A percentile compares a stretch with the other conserved stretches of the same genome.
Conservation (phyloP, 2,329 filamentous ascomycete species). For the Trichoderma semiorbis region DNA sequence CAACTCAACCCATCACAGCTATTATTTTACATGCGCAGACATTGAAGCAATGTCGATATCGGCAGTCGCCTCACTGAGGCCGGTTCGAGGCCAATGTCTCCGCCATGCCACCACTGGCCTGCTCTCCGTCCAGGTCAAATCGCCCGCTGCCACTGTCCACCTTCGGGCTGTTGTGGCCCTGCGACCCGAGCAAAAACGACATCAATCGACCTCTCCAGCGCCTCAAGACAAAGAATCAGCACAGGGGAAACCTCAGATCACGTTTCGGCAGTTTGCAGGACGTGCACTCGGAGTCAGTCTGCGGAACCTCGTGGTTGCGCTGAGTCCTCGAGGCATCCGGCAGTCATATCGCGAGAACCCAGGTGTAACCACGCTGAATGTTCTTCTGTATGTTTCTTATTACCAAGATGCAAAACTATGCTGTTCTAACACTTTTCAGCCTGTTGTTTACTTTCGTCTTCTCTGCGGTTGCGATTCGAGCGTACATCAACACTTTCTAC, state of each 20-base stretch:
- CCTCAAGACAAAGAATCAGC: conserved; percentile 21
- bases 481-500: conserved; percentile 56
- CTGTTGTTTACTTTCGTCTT: conserved; percentile 30
- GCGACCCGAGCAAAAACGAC: conserved; percentile 27
- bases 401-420: no score
- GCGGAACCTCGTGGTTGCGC: conserved; percentile 33
- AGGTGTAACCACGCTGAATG: conserved; percentile 28
- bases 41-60: conserved; percentile 32
- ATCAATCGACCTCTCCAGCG: conserved; percentile 26
- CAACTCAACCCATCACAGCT: neutral
- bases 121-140: conserved; percentile 32
- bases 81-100: conserved; percentile 30
- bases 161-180: conserved; percentile 32
- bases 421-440: conserved; percentile 21
- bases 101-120: conserved; percentile 29
- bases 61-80: conserved; percentile 34
- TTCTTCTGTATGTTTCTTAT: conserved; percentile 30
- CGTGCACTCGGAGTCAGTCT: conserved; percentile 33
- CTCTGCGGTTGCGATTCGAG: conserved; percentile 32
- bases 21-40: neutral
- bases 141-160: conserved; percentile 28
- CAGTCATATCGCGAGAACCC: conserved; percentile 35
- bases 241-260: conserved; percentile 30
- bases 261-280: conserved; percentile 30
- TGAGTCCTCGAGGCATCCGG: conserved; percentile 36